Evolutionary conservation across 1,139 yeast genomes (phyloP), one percentile per base, ranked within the genome.

Genomic region (Pichia norvegensis): DNA sequence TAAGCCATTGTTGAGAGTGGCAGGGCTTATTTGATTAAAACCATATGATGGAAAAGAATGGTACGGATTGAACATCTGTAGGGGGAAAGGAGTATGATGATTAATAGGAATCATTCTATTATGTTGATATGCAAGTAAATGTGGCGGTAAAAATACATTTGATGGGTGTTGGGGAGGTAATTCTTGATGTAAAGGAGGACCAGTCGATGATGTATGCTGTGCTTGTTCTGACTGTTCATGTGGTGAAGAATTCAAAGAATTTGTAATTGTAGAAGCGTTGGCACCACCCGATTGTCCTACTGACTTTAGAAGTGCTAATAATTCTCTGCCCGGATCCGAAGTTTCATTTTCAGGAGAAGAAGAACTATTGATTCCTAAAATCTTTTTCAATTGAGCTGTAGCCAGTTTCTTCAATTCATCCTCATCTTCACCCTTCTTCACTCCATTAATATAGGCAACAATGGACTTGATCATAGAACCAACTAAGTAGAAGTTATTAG

Each of bases 241-340:
- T 7, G 21, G 17, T 16, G 27, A 22, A 17, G n/a, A 6, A 2
- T 27, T 13, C 31, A 27, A 11, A 27, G 31, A 13, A 3, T 27
- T 10, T 27, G 31, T 13, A 27, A 13, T 2, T 5, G 31, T 27
- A 27, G 31, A 10, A 11, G n/a, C 11, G 14, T 27, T 13, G 5
- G 31, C n/a, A 13, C 6, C 31, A 3, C 31, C 36, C 11, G 48
- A 36, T 29, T 62, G 59, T 38, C 71, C 67, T 17, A 70, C 74
- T 23, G 72, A 69, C 56, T 81, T 85, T 50, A 81, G 67, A 60
- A 81, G 73, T 53, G 81, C 78, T 55, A 84, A 70, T 50, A 84
- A 64, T 48, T 81, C 92, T 69, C 92, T 78, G 25, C 92, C 92
- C 4, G 88, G 87, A 62, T 83, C 92, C 27, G 69, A 63, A 40